Evolutionary conservation across 2,329 filamentous ascomycete species (phyloP).

Genomic region (Exophiala dermatitidis): DNA sequence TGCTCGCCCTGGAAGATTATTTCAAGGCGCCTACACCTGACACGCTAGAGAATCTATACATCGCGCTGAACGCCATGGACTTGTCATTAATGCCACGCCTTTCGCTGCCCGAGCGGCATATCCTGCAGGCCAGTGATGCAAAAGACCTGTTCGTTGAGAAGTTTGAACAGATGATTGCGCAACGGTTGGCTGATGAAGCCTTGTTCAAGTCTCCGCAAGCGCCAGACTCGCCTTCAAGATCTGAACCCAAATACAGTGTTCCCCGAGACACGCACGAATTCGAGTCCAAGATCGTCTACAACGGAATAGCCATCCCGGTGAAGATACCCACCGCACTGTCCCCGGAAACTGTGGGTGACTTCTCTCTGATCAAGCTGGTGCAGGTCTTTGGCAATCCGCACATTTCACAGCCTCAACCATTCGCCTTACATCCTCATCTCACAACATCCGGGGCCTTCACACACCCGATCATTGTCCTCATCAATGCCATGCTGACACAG

Average conservation of each 20-base stretch:
- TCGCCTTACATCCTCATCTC: constrained; percentile 79
- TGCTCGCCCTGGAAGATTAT: constrained; percentile 91
- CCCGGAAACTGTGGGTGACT: constrained; percentile 94
- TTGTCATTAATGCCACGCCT: constrained; percentile 84
- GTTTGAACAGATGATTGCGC: constrained; percentile 88
- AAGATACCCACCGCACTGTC: constrained; percentile 91
- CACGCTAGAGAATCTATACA: constrained; percentile 79
- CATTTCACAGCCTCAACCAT: constrained; percentile 73
- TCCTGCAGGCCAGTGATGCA: constrained; percentile 83
- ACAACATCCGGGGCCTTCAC: constrained; percentile 86
- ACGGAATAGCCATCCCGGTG: constrained; percentile 91
- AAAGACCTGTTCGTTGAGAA: constrained; percentile 97
- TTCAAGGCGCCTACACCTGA: constrained; percentile 86
- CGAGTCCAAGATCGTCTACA: constrained; percentile 90
- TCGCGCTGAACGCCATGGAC: constrained; percentile 94
- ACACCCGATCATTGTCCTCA: constrained; percentile 88
- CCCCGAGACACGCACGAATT: constrained; percentile 97
- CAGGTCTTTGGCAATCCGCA: constrained; percentile 85
- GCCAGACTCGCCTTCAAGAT: constrained; percentile 48
- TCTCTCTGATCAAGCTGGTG: constrained; percentile 93
- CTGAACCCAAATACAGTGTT: constrained; percentile 61
- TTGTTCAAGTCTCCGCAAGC: constrained; percentile 30
- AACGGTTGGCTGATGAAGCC: constrained; percentile 63
- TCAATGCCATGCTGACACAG: constrained; percentile 91
- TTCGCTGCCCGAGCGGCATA: constrained; percentile 72